Evolutionary conservation across 495 filamentous ascomycete species (phyloP).

Genomic region (Hypoxylon rickii): DNA sequence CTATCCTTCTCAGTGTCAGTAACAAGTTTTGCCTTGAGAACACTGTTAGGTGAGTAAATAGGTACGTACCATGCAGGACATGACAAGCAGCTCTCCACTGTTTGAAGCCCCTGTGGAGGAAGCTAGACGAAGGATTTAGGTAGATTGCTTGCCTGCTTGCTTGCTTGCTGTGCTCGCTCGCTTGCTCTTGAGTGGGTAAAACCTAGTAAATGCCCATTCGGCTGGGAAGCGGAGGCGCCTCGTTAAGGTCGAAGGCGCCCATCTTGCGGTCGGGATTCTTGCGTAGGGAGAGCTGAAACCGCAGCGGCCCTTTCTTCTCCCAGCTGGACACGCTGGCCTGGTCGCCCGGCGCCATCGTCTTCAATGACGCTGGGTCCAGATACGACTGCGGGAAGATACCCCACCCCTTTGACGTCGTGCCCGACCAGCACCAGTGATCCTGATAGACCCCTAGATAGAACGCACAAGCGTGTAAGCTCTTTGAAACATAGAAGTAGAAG

Average conservation of each 20-base stretch:
- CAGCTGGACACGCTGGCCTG: slow-evolving; percentile 36
- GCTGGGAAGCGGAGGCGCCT: slow-evolving; percentile 24
- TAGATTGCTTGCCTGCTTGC: too few species aligned
- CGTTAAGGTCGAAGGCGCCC: slow-evolving; percentile 14
- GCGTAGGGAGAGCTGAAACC: slow-evolving; percentile 39
- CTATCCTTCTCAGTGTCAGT: background rate
- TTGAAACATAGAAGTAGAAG: slow-evolving; percentile 8
- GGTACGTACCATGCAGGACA: too few species aligned
- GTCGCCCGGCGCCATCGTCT: slow-evolving; percentile 32
- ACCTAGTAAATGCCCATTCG: slow-evolving; percentile 30
- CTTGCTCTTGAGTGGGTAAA: too few species aligned
- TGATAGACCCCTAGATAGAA: slow-evolving; percentile 38
- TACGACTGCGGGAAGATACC: slow-evolving; percentile 53
- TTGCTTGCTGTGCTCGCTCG: too few species aligned
- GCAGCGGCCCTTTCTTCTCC: slow-evolving; percentile 37
- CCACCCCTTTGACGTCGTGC: slow-evolving; percentile 49
- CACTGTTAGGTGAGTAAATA: too few species aligned
- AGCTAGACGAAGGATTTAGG: too few species aligned
- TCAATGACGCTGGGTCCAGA: slow-evolving; percentile 42
- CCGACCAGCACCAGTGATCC: slow-evolving; percentile 58
- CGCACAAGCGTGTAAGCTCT: too few species aligned
- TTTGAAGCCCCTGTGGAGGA: too few species aligned
- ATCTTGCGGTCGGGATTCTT: slow-evolving; percentile 34
- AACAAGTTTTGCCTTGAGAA: background rate
- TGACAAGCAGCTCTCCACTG: too few species aligned